phyloP scores from a whole-genome alignment of 768 basidiomycete genomes.

The Piloderma croceum region DNA sequence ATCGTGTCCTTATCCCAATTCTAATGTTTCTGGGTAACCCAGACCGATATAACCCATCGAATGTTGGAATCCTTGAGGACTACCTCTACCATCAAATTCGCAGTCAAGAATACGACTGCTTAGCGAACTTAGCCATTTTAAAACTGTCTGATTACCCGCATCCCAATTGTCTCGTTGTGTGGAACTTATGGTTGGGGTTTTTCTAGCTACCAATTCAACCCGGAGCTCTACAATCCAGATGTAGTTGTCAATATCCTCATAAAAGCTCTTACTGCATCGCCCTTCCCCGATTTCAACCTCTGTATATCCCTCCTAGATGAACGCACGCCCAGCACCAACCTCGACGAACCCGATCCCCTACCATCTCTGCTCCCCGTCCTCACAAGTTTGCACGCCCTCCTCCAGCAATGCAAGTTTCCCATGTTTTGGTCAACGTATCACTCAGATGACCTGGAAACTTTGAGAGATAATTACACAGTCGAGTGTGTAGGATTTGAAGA shows the following conservation, averaged over 20 bases:
- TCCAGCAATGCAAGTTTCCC: constrained; percentile 83
- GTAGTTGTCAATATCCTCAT: constrained; percentile 93
- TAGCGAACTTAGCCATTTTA: constrained; percentile 91
- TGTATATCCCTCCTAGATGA: constrained; percentile 91
- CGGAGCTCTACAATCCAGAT: constrained; percentile 87
- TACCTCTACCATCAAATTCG: constrained; percentile 94
- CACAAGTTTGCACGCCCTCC: constrained; percentile 59
- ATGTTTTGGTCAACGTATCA: constrained; percentile 77
- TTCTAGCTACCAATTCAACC: constrained; percentile 90
- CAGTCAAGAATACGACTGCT: constrained; percentile 86
- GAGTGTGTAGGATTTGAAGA: constrained; percentile 82
- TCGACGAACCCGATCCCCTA: constrained; percentile 81
- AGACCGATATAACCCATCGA: constrained; percentile 98
- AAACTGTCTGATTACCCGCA: constrained; percentile 56
- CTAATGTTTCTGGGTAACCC: neutral
- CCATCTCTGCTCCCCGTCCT: constrained; percentile 64
- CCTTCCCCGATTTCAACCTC: constrained; percentile 90
- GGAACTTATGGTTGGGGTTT: neutral
- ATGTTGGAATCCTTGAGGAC: constrained; percentile 90
- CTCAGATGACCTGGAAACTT: constrained; percentile 60
- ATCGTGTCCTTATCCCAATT: no score
- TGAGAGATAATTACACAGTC: constrained; percentile 82
- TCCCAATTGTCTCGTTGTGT: neutral
- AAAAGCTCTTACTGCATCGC: constrained; percentile 80
- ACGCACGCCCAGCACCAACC: constrained; percentile 43